Conservation (phyloP, 768 basidiomycete species). For the Strobilomyces dryophilus region DNA sequence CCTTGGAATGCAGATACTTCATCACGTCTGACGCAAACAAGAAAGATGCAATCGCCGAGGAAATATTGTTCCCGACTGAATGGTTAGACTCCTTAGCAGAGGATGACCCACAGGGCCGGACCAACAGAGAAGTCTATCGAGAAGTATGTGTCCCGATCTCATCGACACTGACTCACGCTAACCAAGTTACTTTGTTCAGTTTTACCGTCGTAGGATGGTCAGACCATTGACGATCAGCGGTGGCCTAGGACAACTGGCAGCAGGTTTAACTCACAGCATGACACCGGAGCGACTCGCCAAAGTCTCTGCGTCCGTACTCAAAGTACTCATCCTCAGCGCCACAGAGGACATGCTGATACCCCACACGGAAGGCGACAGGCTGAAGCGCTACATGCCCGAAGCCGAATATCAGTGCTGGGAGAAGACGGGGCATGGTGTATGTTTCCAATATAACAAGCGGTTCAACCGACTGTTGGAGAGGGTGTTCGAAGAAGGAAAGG, state of each 20-base stretch:
- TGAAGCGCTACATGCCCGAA: constrained; percentile 56
- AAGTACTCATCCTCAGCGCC: constrained; percentile 62
- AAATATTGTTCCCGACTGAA: constrained; percentile 54
- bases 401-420: constrained; percentile 55
- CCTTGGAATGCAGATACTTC: constrained; percentile 29
- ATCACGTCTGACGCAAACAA: constrained; percentile 36
- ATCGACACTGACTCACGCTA: not conserved
- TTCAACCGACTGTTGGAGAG: constrained; percentile 58
- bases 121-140: constrained; percentile 57
- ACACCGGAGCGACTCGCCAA: constrained; percentile 40
- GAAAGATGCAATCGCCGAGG: constrained; percentile 47
- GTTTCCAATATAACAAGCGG: constrained; percentile 42
- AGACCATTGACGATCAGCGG: constrained; percentile 59
- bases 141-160: constrained; percentile 37
- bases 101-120: constrained; percentile 52
- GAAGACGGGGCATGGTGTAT: constrained; percentile 60
- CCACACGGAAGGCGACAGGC: constrained; percentile 44
- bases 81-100: constrained; percentile 59
- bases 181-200: not conserved
- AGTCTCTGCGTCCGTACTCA: constrained; percentile 57
- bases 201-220: constrained; percentile 43
- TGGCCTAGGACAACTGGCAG: constrained; percentile 67
- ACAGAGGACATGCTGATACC: constrained; percentile 59
- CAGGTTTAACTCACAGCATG: constrained; percentile 61
- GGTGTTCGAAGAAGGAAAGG: constrained; percentile 48